Evolutionary conservation across 176 grass and related monocot genomes (phyloP), one percentile per base, ranked within the genome.

Genomic region (Aegilops speltoides): DNA sequence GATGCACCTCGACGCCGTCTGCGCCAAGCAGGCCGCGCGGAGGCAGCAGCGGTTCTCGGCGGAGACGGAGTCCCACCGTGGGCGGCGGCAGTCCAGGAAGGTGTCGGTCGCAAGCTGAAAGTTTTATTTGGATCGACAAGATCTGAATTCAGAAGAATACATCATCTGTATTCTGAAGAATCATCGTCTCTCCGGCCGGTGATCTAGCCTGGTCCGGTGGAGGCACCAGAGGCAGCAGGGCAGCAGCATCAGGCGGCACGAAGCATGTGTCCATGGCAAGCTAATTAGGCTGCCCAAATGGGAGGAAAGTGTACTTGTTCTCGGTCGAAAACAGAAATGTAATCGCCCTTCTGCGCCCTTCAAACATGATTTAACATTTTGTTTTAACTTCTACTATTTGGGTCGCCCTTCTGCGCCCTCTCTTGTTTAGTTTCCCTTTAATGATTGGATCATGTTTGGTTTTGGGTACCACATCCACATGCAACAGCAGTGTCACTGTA

Each of bases 1-100:
- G 89, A 94, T 94, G 80, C 89, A 89, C 37, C 81, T 89, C 76
- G 89, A 94, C 72, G 72, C 63, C 37, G 25, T 76, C 25, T 75
- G 12, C 10, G 77, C 7, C 46, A 68, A 77, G 88, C 77, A 60
- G 3, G 28, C 79, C 1, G 11, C 78, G 0, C 16, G 70, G 82
- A 54, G 56, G 54, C 6, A 4, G 68, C 82, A 72, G 54, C 54
- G n/a, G 54, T 32, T 64, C 64, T 19, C 68, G 0, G n/a, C 57
- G 1, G 10, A 14, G 3, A 25, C 84, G 15, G 66, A 43, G 2
- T 15, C 60, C 1, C 33, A 15, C 7, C 64, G 72, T 33, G 64
- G 38, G 8, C 72, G 78, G 16, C 38, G 38, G 16, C 64, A 71
- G 72, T 24, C 64, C 23, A 71, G 16, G 73, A 86, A 90, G 64